Conservation (phyloP, 768 basidiomycete species). For the Podaxis pistillaris region DNA sequence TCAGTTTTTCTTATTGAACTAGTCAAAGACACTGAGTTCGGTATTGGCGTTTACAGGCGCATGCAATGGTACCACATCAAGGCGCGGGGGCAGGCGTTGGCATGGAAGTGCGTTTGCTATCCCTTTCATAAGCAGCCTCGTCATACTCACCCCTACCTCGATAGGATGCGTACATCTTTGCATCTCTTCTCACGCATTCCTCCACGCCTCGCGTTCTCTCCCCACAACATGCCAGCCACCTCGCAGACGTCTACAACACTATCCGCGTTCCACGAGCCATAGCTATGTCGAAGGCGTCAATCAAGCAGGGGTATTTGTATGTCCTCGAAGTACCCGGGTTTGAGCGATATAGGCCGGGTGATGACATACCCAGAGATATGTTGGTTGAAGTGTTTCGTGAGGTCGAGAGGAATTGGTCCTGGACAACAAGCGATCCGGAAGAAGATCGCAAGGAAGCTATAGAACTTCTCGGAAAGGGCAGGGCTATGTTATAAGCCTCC, state of each 20-base stretch:
- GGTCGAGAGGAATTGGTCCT: conserved; percentile 23
- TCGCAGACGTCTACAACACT: conserved; percentile 27
- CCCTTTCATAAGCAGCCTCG: neutral
- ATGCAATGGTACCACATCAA: conserved; percentile 47
- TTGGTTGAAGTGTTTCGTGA: conserved; percentile 20
- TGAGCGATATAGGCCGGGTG: conserved; percentile 24
- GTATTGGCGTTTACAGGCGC: conserved; percentile 26
- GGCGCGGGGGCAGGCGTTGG: conserved; percentile 50
- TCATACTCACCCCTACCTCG: neutral
- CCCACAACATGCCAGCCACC: conserved; percentile 19
- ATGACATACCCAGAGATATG: conserved; percentile 21
- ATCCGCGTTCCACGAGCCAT: conserved; percentile 26
- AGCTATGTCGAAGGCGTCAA: conserved; percentile 21
- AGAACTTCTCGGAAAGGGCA: neutral
- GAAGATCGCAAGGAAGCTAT: conserved; percentile 22
- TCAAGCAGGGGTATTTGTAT: conserved; percentile 19
- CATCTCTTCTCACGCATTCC: conserved; percentile 22
- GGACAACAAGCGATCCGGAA: conserved; percentile 25
- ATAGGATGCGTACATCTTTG: conserved; percentile 39
- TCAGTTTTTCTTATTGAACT: conserved; percentile 7
- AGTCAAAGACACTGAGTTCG: neutral
- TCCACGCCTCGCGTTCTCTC: conserved; percentile 8
- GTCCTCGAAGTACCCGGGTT: conserved; percentile 25
- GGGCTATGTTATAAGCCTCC: neutral
- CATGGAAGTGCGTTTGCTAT: conserved; percentile 33